Evolutionary conservation across 768 basidiomycete species (phyloP), one percentile per base, ranked within the genome.

Genomic region (Boletus rubescentipes): DNA sequence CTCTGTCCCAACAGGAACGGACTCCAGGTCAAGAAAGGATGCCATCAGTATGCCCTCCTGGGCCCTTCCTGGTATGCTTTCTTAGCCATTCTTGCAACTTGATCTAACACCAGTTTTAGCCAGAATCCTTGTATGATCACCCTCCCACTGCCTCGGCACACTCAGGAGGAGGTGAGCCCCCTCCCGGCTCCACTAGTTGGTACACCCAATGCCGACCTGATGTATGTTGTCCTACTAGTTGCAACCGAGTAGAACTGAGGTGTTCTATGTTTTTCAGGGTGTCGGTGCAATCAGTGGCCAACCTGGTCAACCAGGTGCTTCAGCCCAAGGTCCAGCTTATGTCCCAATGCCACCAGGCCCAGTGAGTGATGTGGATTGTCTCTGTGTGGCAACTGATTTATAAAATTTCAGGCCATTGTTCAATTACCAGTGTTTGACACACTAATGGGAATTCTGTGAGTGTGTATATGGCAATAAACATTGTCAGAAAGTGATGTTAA

Each of bases 391-490:
- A 49, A 43, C 32, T 31, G 34, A 37, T 36, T 53, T 20, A 63
- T 32, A 49, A 43, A 10, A 56, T 36, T 15, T 21, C 57, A 87
- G 86, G 79, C 83, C 26, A 72, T 82, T 49, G 80, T 87, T 12
- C 79, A 84, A 58, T 53, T 88, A 4, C 86, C 86, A 3, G 73
- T 86, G 2, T 88, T 89, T 53, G 82, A 88, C 47, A 83, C 85
- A 1, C 74, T 91, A 51, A 79, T 92, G 77, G 77, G 80, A 40
- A 78, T 91, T 52, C 69, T 89, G 26, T 73, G 87, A 53, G 89
- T 88, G 61, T 58, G 79, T 61, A 18, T 57, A 11, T 12, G 5
- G 50, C 38, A 53, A 49, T 44, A 34, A 11, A 39, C 34, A 12
- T 57, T 18, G 36, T 51, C 46, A n/a, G 9, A 38, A 45, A 14